Evolutionary conservation across 2,329 filamentous ascomycete genomes (phyloP).

Genomic region (Cladosporium sp.): DNA sequence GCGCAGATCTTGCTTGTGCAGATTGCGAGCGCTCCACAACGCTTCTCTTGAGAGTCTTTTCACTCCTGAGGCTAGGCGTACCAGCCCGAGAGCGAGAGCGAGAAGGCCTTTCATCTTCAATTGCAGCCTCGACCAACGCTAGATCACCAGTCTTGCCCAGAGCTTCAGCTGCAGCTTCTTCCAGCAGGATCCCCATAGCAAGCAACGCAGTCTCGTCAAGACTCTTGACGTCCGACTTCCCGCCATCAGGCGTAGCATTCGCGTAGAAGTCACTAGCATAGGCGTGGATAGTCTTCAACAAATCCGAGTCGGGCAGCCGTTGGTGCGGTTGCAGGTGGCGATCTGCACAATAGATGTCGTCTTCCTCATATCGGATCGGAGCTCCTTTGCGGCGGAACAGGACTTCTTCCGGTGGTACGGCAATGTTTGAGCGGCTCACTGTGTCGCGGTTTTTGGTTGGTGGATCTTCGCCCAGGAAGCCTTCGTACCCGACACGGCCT

Average conservation of each 20-base stretch:
- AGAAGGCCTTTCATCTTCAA: not conserved
- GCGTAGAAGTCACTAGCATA: constrained; percentile 70
- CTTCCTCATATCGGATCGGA: constrained; percentile 67
- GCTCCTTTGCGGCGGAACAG: constrained; percentile 67
- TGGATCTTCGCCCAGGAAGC: constrained; percentile 44
- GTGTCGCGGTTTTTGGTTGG: constrained; percentile 33
- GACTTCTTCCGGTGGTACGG: constrained; percentile 67
- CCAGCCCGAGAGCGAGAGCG: not conserved
- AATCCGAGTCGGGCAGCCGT: constrained; percentile 65
- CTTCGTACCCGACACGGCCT: constrained; percentile 50
- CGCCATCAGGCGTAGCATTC: constrained; percentile 26
- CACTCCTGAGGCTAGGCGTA: not conserved
- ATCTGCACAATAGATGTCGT: constrained; percentile 70
- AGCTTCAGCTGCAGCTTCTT: constrained; percentile 64
- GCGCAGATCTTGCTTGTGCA: not conserved
- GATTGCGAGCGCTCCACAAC: constrained; percentile 1
- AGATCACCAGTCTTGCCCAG: constrained; percentile 68
- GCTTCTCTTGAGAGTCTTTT: not conserved
- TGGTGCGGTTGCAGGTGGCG: constrained; percentile 52
- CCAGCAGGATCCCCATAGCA: constrained; percentile 72
- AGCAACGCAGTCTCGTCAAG: constrained; percentile 79
- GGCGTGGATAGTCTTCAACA: constrained; percentile 67
- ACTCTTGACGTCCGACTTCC: constrained; percentile 52
- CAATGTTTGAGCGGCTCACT: constrained; percentile 32
- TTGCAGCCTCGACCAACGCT: constrained; percentile 63